Conservation (phyloP, 2,329 filamentous ascomycete species). For the Diaporthe sp. region DNA sequence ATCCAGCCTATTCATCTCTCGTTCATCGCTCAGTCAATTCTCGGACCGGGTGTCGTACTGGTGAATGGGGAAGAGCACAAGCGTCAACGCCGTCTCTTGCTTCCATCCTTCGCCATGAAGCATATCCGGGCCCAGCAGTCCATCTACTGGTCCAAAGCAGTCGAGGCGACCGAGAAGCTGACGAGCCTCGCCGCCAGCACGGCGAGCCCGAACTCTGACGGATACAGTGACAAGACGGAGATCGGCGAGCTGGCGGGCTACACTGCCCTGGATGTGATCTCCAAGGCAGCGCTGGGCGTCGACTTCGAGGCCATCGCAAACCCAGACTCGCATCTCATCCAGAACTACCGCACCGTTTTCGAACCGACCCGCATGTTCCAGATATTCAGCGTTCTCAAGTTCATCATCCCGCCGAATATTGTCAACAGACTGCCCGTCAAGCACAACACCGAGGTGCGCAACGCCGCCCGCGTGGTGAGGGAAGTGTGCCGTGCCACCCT, state of each 20-base stretch:
- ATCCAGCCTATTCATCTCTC: slow-evolving; percentile 1
- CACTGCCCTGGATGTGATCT: slow-evolving; percentile 10
- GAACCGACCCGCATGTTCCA: slow-evolving; percentile 3
- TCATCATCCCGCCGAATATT: not conserved
- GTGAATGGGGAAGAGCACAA: slow-evolving; percentile 6
- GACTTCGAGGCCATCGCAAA: slow-evolving; percentile 22
- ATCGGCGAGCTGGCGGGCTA: slow-evolving; percentile 8
- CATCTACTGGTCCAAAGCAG: slow-evolving; percentile 4
- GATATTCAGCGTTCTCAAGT: slow-evolving; percentile 11
- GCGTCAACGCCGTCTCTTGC: slow-evolving; percentile 4
- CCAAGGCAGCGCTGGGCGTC: slow-evolving; percentile 13
- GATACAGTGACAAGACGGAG: not conserved
- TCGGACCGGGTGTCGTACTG: not conserved
- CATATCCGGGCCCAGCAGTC: slow-evolving; percentile 10
- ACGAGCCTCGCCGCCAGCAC: not conserved
- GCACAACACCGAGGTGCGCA: slow-evolving; percentile 17
- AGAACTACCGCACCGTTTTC: slow-evolving; percentile 14
- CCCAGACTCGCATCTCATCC: slow-evolving; percentile 5
- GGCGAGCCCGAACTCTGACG: not conserved
- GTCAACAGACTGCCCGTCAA: not conserved
- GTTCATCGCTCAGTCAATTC: not conserved
- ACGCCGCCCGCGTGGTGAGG: not conserved
- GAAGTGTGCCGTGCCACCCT: slow-evolving; percentile 9
- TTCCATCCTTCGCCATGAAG: slow-evolving; percentile 9
- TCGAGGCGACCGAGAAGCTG: not conserved